Conservation (phyloP, 805 yeast genomes). For the Kodamaea fukazawae region DNA sequence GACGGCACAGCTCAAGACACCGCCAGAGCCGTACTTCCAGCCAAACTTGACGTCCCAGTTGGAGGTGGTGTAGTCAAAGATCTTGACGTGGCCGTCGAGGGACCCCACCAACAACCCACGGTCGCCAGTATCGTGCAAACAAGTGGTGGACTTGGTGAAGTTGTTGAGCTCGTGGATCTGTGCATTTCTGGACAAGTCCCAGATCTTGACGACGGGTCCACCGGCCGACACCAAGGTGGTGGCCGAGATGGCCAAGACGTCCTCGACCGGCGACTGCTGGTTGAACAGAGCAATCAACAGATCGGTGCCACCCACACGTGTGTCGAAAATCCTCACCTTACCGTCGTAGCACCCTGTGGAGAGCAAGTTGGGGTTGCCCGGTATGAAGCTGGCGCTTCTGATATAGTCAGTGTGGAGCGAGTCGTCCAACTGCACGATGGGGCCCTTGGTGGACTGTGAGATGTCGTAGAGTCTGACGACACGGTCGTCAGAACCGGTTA, state of each 20-base stretch:
- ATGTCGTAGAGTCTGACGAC: conserved; percentile 86
- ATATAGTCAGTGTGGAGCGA: conserved; percentile 84
- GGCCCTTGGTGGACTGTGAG: conserved; percentile 64
- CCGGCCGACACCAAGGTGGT: conserved; percentile 79
- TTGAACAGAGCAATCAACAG: conserved; percentile 62
- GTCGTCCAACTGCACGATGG: conserved; percentile 58
- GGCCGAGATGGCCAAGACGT: conserved; percentile 68
- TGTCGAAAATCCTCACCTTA: conserved; percentile 75
- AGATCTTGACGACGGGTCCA: conserved; percentile 78
- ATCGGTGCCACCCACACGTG: conserved; percentile 46
- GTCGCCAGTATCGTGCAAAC: conserved; percentile 69
- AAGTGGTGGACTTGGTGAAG: conserved; percentile 92
- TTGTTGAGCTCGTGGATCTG: conserved; percentile 73
- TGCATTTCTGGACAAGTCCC: conserved; percentile 84
- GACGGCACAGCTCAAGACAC: conserved; percentile 84
- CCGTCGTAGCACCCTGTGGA: conserved; percentile 96
- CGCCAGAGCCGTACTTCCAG: conserved; percentile 90
- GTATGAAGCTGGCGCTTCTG: conserved; percentile 75
- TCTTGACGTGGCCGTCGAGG: conserved; percentile 95
- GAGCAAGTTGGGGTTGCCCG: conserved; percentile 71
- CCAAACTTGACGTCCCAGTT: conserved; percentile 91
- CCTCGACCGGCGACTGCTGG: conserved; percentile 81
- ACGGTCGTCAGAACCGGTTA: conserved; percentile 91
- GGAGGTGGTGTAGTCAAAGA: conserved; percentile 70
- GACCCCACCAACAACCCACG: conserved; percentile 90